Evolutionary conservation across 768 basidiomycete species (phyloP), one percentile per base, ranked within the genome.

Genomic region (Daedalea quercina): DNA sequence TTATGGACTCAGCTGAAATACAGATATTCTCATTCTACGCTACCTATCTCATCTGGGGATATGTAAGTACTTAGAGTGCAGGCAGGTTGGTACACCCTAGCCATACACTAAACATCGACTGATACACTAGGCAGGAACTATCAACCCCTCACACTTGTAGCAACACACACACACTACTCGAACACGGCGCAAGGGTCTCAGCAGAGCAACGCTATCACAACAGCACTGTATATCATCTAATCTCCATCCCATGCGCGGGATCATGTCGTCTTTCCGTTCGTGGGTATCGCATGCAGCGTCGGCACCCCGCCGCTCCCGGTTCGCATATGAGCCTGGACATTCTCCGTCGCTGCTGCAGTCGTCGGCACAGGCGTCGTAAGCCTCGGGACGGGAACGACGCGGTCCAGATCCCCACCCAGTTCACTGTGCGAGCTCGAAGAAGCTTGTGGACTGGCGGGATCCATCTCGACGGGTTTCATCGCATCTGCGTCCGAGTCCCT

Each of bases 401-500:
- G 47, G 44, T 55, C 56, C 28, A 50, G 51, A 20, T 55, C 54
- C 31, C 40, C 51, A 25, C 41, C 49, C 43, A 44, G 34, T 35
- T 47, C 55, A 25, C 42, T 34, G n/a, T n/a, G n/a, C 34, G 40
- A 3, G 35, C 48, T 49, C 34, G n/a, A n/a, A n/a, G n/a, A n/a
- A n/a, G n/a, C n/a, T n/a, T 40, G 48, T 23, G 48, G 48, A 49
- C 48, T 49, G 9, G 56, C 58, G 22, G 64, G 66, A n/a, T 64
- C 64, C 40, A 80, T 82, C 17, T 83, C 87, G 3, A 90, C 85
- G 13, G 88, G 88, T 61, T 90, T 90, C 83, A 90, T 85, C 47
- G 80, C 80, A 58, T 81, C 80, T 47, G 47, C 68, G 13, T 80
- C 77, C 8, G 60, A 47, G 54, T 41, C 66, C 7, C 53, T 45